Conservation (phyloP, 2,329 filamentous ascomycete genomes). For the Pseudomassariella vexata region DNA sequence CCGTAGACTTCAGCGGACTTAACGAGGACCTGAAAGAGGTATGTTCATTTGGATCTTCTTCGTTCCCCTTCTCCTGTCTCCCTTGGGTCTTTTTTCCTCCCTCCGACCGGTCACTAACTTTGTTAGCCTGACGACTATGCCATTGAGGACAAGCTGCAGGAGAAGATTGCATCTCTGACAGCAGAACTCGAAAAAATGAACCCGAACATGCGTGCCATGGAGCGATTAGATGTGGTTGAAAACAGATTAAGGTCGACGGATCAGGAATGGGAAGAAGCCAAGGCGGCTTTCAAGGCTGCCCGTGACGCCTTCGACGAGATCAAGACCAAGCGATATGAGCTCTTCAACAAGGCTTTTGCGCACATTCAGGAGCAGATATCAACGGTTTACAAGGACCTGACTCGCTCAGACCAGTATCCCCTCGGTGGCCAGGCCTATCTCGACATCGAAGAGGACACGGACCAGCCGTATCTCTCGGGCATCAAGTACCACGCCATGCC, state of each 20-base stretch:
- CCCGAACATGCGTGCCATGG: conserved; percentile 92
- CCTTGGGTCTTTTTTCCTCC: too few relatives aligned
- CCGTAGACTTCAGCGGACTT: conserved; percentile 76
- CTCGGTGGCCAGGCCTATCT: conserved; percentile 87
- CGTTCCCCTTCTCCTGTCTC: too few relatives aligned
- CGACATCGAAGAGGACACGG: conserved; percentile 88
- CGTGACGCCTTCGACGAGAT: conserved; percentile 80
- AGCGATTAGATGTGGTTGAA: conserved; percentile 82
- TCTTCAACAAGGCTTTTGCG: conserved; percentile 91
- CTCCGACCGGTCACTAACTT: conserved; percentile 20
- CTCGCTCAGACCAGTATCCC: conserved; percentile 82
- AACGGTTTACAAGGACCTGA: conserved; percentile 91
- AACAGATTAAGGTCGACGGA: conserved; percentile 77
- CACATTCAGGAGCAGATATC: conserved; percentile 95
- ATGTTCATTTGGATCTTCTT: conserved; percentile 25
- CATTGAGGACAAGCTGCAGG: conserved; percentile 69
- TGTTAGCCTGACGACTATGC: conserved; percentile 60
- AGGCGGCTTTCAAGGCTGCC: conserved; percentile 64
- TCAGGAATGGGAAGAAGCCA: conserved; percentile 82
- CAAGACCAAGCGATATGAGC: conserved; percentile 75
- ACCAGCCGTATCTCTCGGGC: conserved; percentile 89
- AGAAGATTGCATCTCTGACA: conserved; percentile 69
- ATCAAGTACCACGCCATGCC: conserved; percentile 99
- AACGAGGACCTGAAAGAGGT: conserved; percentile 78
- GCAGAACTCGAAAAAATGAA: conserved; percentile 87